These are phyloP conservation scores for Quillaja saponaria DNA, from an alignment of 306 rosid species.

Conservation along the genomic window DNA sequence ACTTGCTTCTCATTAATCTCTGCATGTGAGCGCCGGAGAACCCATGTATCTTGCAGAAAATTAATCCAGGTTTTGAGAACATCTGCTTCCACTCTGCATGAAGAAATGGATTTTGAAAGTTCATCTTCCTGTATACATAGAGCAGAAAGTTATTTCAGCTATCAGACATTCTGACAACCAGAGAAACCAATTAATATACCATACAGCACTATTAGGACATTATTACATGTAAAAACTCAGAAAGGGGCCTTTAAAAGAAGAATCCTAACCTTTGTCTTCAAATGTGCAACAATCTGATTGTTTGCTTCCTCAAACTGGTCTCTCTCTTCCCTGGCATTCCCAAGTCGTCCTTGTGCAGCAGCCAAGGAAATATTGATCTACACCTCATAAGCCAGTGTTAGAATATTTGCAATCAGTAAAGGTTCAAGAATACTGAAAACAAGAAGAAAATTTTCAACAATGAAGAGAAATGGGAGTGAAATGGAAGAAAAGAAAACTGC, in stretches of 20 bases:
- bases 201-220: background rate
- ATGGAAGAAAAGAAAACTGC: slow-evolving; percentile 3
- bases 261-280: slow-evolving; percentile 65
- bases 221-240: slow-evolving; percentile 13
- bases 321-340: slow-evolving; percentile 87
- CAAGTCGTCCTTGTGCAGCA: slow-evolving; percentile 84
- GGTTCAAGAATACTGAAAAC: background rate
- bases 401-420: slow-evolving; percentile 29
- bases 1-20: slow-evolving; percentile 70
- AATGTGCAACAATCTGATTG: slow-evolving; percentile 81
- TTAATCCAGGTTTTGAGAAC: slow-evolving; percentile 83
- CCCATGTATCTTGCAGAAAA: slow-evolving; percentile 98
- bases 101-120: slow-evolving; percentile 68
- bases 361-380: slow-evolving; percentile 83
- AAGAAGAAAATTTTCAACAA: background rate
- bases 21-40: slow-evolving; percentile 63
- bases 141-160: slow-evolving; percentile 26
- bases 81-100: slow-evolving; percentile 74
- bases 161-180: slow-evolving; percentile 26
- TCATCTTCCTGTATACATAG: slow-evolving; percentile 78
- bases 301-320: slow-evolving; percentile 98
- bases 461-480: no score
- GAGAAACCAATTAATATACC: slow-evolving; percentile 10
- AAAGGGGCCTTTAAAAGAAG: slow-evolving; percentile 7
- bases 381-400: slow-evolving; percentile 30